phyloP scores from a whole-genome alignment of 208 protist species.

The Trypanosoma vivax region DNA sequence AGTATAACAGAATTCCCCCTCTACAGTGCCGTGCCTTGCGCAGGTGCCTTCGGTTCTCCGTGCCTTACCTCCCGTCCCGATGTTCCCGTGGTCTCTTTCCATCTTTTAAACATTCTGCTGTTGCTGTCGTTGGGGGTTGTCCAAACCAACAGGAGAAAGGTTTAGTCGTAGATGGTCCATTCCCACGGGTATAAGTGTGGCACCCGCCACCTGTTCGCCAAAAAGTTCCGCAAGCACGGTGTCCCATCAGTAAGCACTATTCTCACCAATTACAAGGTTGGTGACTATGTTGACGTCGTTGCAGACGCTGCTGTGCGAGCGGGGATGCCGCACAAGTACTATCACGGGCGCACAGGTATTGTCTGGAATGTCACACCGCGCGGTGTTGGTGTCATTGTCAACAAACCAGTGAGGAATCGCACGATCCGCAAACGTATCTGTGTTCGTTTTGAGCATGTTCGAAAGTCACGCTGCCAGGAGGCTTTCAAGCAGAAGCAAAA shows the following conservation, averaged over 20 bases:
- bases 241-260: conserved; percentile 92
- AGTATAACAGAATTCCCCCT: too few relatives aligned
- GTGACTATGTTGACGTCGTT: conserved; percentile 99
- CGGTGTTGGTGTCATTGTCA: conserved; percentile 98
- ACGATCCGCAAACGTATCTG: conserved; percentile 99
- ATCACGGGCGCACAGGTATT: conserved; percentile 99
- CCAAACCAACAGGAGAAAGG: background rate
- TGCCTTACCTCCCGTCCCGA: too few relatives aligned
- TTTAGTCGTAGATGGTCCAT: conserved; percentile 64
- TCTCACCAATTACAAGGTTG: conserved; percentile 96
- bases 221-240: conserved; percentile 96
- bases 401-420: conserved; percentile 97
- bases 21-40: too few relatives aligned
- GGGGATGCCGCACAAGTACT: conserved; percentile 99
- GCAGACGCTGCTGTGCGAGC: conserved; percentile 98
- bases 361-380: conserved; percentile 99
- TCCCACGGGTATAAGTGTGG: conserved; percentile 96
- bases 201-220: conserved; percentile 97
- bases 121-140: background rate
- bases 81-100: too few relatives aligned
- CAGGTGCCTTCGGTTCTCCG: too few relatives aligned
- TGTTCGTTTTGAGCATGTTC: conserved; percentile 99
- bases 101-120: conserved; percentile 4
- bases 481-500: conserved; percentile 85
- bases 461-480: conserved; percentile 89